These are phyloP conservation scores for Mollisia scopiformis DNA, from an alignment of 2,329 filamentous ascomycete genomes.

Conservation along the genomic window DNA sequence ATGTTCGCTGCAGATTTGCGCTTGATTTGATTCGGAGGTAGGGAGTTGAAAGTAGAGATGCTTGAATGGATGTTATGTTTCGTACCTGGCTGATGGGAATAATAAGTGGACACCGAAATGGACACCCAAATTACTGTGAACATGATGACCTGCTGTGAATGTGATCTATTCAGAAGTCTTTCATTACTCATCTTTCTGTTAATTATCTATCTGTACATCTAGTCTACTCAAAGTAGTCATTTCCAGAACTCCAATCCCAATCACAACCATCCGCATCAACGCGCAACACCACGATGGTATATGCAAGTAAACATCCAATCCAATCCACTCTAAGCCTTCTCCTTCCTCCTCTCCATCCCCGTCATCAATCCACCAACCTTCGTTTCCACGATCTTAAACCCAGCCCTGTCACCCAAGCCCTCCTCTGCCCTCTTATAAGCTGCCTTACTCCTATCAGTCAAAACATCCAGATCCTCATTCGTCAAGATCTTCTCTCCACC, in stretches of 20 bases:
- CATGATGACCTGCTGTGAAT: not conserved
- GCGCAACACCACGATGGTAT: not conserved
- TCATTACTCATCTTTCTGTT: not conserved
- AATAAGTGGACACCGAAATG: too few species aligned
- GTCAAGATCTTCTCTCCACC: slow-evolving; percentile 70
- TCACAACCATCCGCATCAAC: not conserved
- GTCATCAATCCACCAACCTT: slow-evolving; percentile 47
- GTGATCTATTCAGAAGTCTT: not conserved
- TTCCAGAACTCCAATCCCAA: not conserved
- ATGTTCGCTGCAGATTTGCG: too few species aligned
- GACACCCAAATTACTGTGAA: too few species aligned
- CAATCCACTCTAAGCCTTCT: not conserved
- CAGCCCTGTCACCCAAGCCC: slow-evolving; percentile 72
- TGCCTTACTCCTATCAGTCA: slow-evolving; percentile 72
- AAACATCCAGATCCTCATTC: slow-evolving; percentile 73
- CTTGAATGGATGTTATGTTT: too few species aligned
- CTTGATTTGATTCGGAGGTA: too few species aligned
- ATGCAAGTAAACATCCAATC: not conserved
- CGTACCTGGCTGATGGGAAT: too few species aligned
- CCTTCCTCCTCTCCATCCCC: slow-evolving; percentile 23
- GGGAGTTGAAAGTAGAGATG: too few species aligned
- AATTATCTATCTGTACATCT: not conserved
- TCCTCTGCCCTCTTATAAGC: slow-evolving; percentile 74
- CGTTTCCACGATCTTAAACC: slow-evolving; percentile 83
- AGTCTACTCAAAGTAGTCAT: not conserved